Base-by-base conservation (phyloP, 2,329 filamentous ascomycete genomes). In the Bipolaris gigantea region DNA sequence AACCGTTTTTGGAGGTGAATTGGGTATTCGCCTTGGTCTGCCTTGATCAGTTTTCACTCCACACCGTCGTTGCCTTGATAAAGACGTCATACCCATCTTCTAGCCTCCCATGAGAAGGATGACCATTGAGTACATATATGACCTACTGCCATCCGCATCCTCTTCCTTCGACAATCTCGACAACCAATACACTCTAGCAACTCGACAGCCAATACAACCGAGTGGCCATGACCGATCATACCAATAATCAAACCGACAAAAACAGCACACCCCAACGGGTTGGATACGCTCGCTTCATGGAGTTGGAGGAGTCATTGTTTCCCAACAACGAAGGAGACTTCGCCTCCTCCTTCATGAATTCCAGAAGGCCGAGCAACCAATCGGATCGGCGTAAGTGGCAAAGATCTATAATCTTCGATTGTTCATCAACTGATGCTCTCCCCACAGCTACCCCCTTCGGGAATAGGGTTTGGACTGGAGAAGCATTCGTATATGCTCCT, bases 291-390 rank as follows among this genome's bases (percentile, higher is more conserved):
- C 38, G 36, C 18, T 46, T 53, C 6, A 30, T 13, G n/a, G 18
- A 48, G 13, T n/a, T 53, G 18, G 45, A 44, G n/a, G 39, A 39
- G 18, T 53, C 50, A 8, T 19, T 38, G 15, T 49, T 53, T 23
- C 39, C 50, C 8, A 33, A 49, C 23, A 53, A 53, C 19, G 25
- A 49, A 11, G 45, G 45, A 19, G 45, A 53, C 39, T 53, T 38
- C 3, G 45, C 45, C 4, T 48, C 45, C 38, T 49, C 45, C 9
- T 44, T 49, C 25, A 44, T 53, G 45, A 25, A 38, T 32, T 39
- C 50, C 18, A 21, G 8, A n/a, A 32, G 45, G 21, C 15, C 39
- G 13, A 36, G 18, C 8, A 34, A 18, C 19, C 16, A 32, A 11
- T 39, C 48, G 16, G 13, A 19, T 39, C 50, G n/a, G 33, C n/a